Evolutionary conservation across 1,284 basidiomycete genomes (phyloP).

Genomic region (Rhodotorula sp.): DNA sequence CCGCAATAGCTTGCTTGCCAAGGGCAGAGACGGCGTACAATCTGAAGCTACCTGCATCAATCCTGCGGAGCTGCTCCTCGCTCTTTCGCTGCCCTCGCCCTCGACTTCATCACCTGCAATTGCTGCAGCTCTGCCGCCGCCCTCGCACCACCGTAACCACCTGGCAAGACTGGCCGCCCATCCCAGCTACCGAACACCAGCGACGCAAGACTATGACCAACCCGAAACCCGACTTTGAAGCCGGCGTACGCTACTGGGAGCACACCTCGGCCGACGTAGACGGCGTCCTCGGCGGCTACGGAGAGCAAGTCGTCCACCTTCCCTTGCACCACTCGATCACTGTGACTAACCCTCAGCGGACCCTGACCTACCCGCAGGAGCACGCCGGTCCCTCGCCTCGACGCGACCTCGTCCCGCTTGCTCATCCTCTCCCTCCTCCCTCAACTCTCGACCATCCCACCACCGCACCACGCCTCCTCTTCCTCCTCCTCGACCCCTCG

Average conservation of each 20-base stretch:
- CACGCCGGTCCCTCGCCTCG: constrained; percentile 80
- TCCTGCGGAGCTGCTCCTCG: too few relatives aligned
- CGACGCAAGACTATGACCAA: neutral
- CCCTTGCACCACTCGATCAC: too few relatives aligned
- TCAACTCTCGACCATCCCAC: constrained; percentile 70
- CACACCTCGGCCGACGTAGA: constrained; percentile 69
- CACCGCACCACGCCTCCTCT: constrained; percentile 55
- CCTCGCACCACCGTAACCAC: too few relatives aligned
- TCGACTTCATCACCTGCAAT: too few relatives aligned
- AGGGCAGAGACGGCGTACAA: neutral
- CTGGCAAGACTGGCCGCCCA: too few relatives aligned
- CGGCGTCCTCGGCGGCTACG: constrained; percentile 63
- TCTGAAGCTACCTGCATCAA: too few relatives aligned
- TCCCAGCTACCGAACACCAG: neutral
- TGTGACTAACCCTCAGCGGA: neutral
- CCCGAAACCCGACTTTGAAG: constrained; percentile 54
- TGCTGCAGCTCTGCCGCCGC: too few relatives aligned
- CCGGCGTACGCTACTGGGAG: constrained; percentile 74
- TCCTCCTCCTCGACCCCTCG: constrained; percentile 35
- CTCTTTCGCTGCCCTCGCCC: too few relatives aligned
- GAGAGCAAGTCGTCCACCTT: constrained; percentile 23
- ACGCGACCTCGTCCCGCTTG: constrained; percentile 80
- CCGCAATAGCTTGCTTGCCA: too few relatives aligned
- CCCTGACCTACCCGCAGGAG: too few relatives aligned
- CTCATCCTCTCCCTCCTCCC: constrained; percentile 78